Percentiles rank a stretch among this genome's conserved stretches.
Evolutionary conservation across 768 basidiomycete genomes (phyloP).

Genomic region (Boletus rubescentipes): DNA sequence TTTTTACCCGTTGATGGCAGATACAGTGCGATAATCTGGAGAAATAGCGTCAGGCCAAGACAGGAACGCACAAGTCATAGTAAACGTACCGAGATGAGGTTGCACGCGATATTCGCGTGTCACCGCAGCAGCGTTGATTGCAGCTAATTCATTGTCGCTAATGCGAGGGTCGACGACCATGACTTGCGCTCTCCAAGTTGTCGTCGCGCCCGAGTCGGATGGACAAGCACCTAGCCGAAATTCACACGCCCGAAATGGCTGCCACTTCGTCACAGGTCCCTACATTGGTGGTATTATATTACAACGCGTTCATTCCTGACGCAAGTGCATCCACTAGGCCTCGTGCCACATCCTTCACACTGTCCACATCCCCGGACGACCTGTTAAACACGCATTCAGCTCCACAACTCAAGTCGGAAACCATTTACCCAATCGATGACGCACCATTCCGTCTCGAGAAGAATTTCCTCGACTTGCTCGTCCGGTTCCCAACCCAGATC

Average conservation of each 20-base stretch:
- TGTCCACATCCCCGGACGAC: conserved; percentile 44
- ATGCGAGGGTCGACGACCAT: conserved; percentile 56
- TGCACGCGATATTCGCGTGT: conserved; percentile 86
- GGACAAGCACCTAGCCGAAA: conserved; percentile 4
- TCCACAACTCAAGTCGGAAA: conserved; percentile 14
- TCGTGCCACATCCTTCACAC: conserved; percentile 41
- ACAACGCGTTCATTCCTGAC: conserved; percentile 29
- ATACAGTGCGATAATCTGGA: conserved; percentile 95
- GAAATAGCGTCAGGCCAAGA: conserved; percentile 9
- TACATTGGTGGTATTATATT: conserved; percentile 1
- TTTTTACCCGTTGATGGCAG: conserved; percentile 93
- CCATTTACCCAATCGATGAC: conserved; percentile 9
- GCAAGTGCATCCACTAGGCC: conserved; percentile 41
- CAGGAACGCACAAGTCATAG: background rate
- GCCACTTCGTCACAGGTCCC: background rate
- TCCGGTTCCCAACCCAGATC: conserved; percentile 67
- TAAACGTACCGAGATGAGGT: conserved; percentile 74
- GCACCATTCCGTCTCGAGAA: conserved; percentile 83
- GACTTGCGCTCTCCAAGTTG: conserved; percentile 16
- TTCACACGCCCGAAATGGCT: conserved; percentile 25
- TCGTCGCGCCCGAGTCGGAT: conserved; percentile 5
- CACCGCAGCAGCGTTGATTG: conserved; percentile 86
- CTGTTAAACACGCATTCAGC: conserved; percentile 38
- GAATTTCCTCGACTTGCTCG: conserved; percentile 56
- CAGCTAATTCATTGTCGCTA: conserved; percentile 70